Evolutionary conservation across 2,329 filamentous ascomycete species (phyloP).

Genomic region (Fusarium fracticaudum): DNA sequence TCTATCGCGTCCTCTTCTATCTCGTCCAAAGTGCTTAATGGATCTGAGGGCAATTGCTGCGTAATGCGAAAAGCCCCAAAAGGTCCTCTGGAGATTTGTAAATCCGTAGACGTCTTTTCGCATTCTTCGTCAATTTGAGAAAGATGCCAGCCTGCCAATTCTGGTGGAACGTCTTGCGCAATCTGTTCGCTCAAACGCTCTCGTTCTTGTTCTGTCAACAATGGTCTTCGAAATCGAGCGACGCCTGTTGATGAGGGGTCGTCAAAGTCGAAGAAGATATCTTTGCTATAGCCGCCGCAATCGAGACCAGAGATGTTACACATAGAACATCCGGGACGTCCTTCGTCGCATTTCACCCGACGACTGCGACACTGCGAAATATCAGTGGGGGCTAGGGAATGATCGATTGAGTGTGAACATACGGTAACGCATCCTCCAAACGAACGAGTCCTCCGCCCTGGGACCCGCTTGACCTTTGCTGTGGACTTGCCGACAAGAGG

Average conservation of each 20-base stretch:
- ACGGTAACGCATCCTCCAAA: conserved; percentile 31
- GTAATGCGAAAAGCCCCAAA: conserved; percentile 25
- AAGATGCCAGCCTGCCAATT: conserved; percentile 5
- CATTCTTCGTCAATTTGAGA: conserved; percentile 28
- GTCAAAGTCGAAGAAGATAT: conserved; percentile 30
- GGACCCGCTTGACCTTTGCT: not conserved
- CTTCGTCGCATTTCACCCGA: conserved; percentile 32
- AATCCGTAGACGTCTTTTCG: not conserved
- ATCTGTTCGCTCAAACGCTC: conserved; percentile 24
- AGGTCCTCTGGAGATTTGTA: conserved; percentile 25
- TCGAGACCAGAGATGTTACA: conserved; percentile 6
- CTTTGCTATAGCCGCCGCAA: conserved; percentile 28
- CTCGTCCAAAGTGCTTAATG: accelerated
- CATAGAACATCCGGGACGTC: conserved; percentile 20
- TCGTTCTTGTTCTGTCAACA: conserved; percentile 18
- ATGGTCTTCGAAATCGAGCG: conserved; percentile 15
- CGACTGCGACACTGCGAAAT: conserved; percentile 16
- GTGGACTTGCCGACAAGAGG: not conserved
- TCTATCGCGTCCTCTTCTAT: not conserved
- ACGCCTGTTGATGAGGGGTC: not conserved
- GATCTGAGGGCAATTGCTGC: accelerated
- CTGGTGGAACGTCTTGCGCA: not conserved
- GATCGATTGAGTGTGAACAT: accelerated
- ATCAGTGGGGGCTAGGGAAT: not conserved
- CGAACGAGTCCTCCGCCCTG: conserved; percentile 6